phyloP scores from a whole-genome alignment of 1,284 basidiomycete genomes.

The Naganishia sp. region DNA sequence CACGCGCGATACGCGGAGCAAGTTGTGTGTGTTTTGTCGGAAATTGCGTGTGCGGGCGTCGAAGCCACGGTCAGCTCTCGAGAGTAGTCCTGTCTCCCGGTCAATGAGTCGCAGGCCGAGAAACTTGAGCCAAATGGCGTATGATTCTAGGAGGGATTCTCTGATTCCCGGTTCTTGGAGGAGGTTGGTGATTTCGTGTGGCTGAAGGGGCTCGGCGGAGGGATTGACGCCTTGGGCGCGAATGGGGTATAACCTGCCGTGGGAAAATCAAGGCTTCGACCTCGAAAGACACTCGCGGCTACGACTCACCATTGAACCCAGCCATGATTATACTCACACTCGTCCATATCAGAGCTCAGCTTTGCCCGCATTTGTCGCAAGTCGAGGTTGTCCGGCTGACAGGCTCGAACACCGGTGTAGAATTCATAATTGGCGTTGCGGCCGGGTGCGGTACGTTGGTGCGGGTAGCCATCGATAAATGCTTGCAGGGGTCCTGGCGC shows the following conservation, averaged over 20 bases:
- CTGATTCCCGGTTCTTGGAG: slow-evolving; percentile 59
- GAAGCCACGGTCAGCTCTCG: slow-evolving; percentile 49
- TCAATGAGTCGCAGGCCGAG: slow-evolving; percentile 68
- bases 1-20: slow-evolving; percentile 74
- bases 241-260: slow-evolving; percentile 43
- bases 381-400: slow-evolving; percentile 63
- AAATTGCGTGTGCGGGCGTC: slow-evolving; percentile 64
- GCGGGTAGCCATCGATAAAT: slow-evolving; percentile 66
- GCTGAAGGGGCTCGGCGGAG: slow-evolving; percentile 65
- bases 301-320: slow-evolving; percentile 33
- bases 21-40: slow-evolving; percentile 65
- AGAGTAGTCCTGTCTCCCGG: slow-evolving; percentile 61
- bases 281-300: slow-evolving; percentile 66
- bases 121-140: slow-evolving; percentile 70
- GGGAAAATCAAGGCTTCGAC: slow-evolving; percentile 55
- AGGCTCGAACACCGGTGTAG: slow-evolving; percentile 63
- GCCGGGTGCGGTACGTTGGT: slow-evolving; percentile 53
- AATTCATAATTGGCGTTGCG: slow-evolving; percentile 63
- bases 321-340: slow-evolving; percentile 68
- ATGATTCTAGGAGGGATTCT: slow-evolving; percentile 62
- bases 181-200: slow-evolving; percentile 66
- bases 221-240: slow-evolving; percentile 60
- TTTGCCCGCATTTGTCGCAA: slow-evolving; percentile 66
- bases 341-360: slow-evolving; percentile 64
- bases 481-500: slow-evolving; percentile 11